Evolutionary conservation across 2,329 filamentous ascomycete species (phyloP).

Genomic region (Pyricularia grisea): DNA sequence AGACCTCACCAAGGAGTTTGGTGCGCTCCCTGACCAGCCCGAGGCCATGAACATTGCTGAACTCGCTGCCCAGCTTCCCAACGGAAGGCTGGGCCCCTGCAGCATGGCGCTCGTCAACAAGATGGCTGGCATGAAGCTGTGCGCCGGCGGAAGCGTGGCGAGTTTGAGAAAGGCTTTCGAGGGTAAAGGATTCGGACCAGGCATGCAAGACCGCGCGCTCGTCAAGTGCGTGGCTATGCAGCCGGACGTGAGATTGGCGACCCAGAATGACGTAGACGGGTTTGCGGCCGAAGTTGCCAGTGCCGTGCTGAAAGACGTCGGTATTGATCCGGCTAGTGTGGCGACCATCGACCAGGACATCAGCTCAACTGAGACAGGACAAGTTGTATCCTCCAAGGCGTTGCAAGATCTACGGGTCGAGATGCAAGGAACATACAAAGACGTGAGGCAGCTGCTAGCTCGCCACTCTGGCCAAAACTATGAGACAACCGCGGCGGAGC

Average conservation of each 20-base stretch:
- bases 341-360: too few species aligned
- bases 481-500: not conserved
- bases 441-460: not conserved
- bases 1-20: constrained; percentile 30
- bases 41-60: constrained; percentile 26
- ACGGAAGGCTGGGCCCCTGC: not conserved
- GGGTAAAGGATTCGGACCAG: not conserved
- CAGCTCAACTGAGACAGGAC: too few species aligned
- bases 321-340: too few species aligned
- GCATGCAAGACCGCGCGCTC: not conserved
- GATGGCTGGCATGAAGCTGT: not conserved
- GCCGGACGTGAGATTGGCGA: not conserved
- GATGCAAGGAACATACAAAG: not conserved
- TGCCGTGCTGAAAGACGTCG: too few species aligned
- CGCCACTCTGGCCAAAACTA: not conserved
- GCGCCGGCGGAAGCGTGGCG: not conserved
- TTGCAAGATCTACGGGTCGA: not conserved
- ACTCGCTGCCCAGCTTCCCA: constrained; percentile 10
- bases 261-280: not conserved
- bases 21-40: constrained; percentile 25
- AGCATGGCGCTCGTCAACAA: not conserved
- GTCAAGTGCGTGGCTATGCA: not conserved
- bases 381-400: too few species aligned
- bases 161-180: not conserved
- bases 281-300: too few species aligned